These are phyloP conservation scores for Remersonia thermophila DNA, from an alignment of 2,329 filamentous ascomycete genomes.

Conservation along the genomic window DNA sequence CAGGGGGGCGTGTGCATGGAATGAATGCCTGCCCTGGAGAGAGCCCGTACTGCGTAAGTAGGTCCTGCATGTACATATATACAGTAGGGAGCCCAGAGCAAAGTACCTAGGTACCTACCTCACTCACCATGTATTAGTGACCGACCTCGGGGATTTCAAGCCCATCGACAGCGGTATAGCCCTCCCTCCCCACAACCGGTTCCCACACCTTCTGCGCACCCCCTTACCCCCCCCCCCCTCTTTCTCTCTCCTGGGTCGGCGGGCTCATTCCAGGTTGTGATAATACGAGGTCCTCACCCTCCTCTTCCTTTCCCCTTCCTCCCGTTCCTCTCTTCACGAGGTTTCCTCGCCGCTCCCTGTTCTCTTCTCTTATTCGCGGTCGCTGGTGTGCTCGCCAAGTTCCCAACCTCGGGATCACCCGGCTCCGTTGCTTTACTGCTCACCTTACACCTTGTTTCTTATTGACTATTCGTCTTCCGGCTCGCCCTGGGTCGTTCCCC, in stretches of 20 bases:
- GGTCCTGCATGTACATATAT: too few species aligned
- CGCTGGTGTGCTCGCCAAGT: constrained; percentile 50
- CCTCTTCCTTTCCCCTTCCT: constrained; percentile 22
- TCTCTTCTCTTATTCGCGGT: constrained; percentile 46
- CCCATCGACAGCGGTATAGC: too few species aligned
- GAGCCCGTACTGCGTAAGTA: too few species aligned
- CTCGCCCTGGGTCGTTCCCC: constrained; percentile 21
- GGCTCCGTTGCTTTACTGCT: constrained; percentile 24
- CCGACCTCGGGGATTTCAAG: too few species aligned
- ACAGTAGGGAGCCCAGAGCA: too few species aligned
- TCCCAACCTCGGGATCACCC: constrained; percentile 44
- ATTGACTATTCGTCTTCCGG: constrained; percentile 26
- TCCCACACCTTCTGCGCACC: constrained; percentile 1
- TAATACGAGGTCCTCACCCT: constrained; percentile 33
- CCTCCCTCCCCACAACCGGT: too few species aligned
- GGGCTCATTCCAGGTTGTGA: too few species aligned
- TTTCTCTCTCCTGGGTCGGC: constrained; percentile 29
- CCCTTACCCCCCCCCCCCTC: constrained; percentile 39
- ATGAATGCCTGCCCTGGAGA: too few species aligned
- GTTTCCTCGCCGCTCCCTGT: constrained; percentile 38
- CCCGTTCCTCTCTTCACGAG: constrained; percentile 35
- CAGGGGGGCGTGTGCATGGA: too few species aligned
- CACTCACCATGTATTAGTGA: too few species aligned
- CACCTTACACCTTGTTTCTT: constrained; percentile 28
- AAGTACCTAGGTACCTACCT: too few species aligned